phyloP scores from a whole-genome alignment of 805 yeast genomes.

The Debaryomyces tyrocola region DNA sequence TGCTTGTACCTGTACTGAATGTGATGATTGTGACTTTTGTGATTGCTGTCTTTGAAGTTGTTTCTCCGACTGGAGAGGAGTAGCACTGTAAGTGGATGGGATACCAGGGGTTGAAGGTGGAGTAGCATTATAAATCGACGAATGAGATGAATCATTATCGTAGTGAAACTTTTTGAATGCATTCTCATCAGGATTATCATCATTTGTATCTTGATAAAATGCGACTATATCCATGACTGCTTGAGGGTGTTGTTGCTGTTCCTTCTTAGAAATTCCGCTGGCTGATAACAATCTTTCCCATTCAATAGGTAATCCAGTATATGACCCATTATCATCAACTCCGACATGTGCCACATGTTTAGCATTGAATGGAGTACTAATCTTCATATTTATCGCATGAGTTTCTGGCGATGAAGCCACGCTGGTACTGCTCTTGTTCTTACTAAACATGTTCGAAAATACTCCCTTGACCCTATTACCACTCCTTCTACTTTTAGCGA shows the following conservation, averaged over 20 bases:
- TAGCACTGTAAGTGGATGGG: conserved; percentile 4
- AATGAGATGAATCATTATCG: conserved; percentile 19
- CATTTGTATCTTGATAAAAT: conserved; percentile 66
- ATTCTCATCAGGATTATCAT: conserved; percentile 39
- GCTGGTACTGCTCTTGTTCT: conserved; percentile 18
- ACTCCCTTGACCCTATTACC: conserved; percentile 60
- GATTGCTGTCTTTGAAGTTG: conserved; percentile 6
- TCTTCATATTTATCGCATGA: conserved; percentile 47
- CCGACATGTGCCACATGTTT: conserved; percentile 94
- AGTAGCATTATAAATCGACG: conserved; percentile 24
- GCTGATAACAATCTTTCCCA: conserved; percentile 85
- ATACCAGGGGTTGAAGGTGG: conserved; percentile 22
- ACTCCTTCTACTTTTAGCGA: conserved; percentile 32
- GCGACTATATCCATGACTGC: conserved; percentile 91
- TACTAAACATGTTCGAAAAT: conserved; percentile 51
- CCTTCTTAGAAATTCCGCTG: conserved; percentile 84
- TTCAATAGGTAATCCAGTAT: conserved; percentile 88
- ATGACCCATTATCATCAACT: conserved; percentile 81
- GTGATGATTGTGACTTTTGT: conserved; percentile 2
- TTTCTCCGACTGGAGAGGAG: conserved; percentile 2
- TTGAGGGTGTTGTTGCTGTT: conserved; percentile 88
- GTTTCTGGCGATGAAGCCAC: conserved; percentile 10
- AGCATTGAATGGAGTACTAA: conserved; percentile 89
- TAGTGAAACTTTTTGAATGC: conserved; percentile 45
- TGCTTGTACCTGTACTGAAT: neutral